Conservation (phyloP, 139 green algal species). For the Coelastrella sp. region DNA sequence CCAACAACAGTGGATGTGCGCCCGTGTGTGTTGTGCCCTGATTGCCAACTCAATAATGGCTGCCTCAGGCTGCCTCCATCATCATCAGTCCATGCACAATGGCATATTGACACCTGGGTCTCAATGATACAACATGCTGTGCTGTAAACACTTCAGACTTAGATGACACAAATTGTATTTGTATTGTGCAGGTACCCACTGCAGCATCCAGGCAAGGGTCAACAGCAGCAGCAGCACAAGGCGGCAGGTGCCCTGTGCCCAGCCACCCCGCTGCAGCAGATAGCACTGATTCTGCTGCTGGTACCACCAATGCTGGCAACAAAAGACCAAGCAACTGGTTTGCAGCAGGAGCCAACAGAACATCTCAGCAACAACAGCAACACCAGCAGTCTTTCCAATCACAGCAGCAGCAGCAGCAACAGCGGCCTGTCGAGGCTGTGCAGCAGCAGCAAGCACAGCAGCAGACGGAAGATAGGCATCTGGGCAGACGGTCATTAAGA, state of each 20-base stretch:
- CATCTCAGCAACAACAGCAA: constrained; percentile 25
- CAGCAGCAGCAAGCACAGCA: constrained; percentile 21
- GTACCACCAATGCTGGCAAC: neutral
- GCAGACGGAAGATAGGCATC: neutral
- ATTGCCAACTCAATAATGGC: too few species aligned
- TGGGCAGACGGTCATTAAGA: too few species aligned
- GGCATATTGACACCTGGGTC: too few species aligned
- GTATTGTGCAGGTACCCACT: neutral
- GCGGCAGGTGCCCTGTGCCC: neutral
- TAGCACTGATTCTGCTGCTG: neutral
- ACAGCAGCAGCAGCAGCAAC: neutral
- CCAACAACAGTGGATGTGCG: too few species aligned
- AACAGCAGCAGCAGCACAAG: neutral
- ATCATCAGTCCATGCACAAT: too few species aligned
- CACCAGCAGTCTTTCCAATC: neutral
- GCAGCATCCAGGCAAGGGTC: neutral
- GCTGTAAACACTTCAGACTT: neutral
- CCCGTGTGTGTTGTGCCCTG: too few species aligned
- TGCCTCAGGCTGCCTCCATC: too few species aligned
- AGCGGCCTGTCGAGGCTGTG: neutral
- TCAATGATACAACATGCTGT: neutral
- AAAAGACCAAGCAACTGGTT: constrained; percentile 23
- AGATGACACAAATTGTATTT: neutral
- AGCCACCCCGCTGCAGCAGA: neutral
- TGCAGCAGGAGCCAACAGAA: neutral